Evolutionary conservation across 345 rosid species (phyloP), one percentile per base, ranked within the genome.

Genomic region (Melastoma malabathricum): DNA sequence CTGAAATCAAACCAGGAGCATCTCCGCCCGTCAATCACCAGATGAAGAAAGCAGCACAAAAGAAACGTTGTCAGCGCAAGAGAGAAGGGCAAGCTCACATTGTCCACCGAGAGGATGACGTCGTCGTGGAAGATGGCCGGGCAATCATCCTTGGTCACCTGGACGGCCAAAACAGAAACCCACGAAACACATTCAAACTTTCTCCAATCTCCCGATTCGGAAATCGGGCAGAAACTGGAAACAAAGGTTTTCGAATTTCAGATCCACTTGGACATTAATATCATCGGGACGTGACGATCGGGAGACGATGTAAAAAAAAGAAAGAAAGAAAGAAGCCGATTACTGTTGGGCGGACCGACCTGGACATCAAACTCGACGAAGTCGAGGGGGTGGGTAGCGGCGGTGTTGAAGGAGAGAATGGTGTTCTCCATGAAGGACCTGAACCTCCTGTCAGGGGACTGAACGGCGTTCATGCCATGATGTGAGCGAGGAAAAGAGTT

Each of bases 321-420:
- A n/a, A n/a, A n/a, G 19, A 43, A 16, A 39, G 31, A 6, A 18
- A 38, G 45, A 14, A 38, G 5, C 7, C 5, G 43, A 60, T 13
- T 9, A 14, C 17, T 2, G 31, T 1, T 5, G n/a, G 0, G 15
- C 18, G 15, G 48, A 19, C 44, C 34, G 44, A 93, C 99, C 99
- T 93, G 99, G 67, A 93, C 99, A 60, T 93, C 99, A n/a, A 93
- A 93, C 68, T 93, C 99, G 52, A 88, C 57, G 72, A 71, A 93
- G 62, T 93, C 90, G 45, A 88, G 56, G 0, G 94, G 92, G 44
- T 64, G 73, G 44, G 76, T 72, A 3, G 95, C 86, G 27, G 97
- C 94, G 13, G 75, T 15, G 51, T 84, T 84, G 68, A 93, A 93
- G 13, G 97, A 93, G 23, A 67, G 48, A 31, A 87, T 75, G 2